These are phyloP conservation scores for Elongisporangium undulatum DNA, from an alignment of 352 stramenopile genomes.

Conservation along the genomic window DNA sequence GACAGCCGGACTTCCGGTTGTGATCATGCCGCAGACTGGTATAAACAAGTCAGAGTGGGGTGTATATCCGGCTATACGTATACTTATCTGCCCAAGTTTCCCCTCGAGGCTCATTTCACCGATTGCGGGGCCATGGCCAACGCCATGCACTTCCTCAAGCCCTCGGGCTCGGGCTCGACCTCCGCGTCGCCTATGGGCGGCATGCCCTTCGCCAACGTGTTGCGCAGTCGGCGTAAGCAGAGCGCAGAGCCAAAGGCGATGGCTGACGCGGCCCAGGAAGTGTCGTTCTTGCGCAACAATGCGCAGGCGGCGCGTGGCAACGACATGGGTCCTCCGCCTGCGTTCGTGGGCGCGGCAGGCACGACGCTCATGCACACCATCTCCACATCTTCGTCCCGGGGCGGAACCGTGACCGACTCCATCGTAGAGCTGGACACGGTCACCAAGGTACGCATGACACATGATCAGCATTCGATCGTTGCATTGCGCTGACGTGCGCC, in stretches of 20 bases:
- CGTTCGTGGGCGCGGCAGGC: neutral
- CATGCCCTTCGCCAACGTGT: neutral
- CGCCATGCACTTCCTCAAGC: neutral
- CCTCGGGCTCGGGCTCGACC: neutral
- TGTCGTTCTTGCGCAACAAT: neutral
- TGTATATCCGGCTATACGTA: neutral
- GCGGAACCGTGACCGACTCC: neutral
- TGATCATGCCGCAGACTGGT: neutral
- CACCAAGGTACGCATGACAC: slow-evolving; percentile 13
- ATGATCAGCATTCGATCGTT: neutral
- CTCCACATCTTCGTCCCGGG: neutral
- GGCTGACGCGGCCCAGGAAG: neutral
- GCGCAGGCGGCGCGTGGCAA: neutral
- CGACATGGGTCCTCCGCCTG: neutral
- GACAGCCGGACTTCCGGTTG: neutral
- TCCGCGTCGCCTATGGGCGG: neutral
- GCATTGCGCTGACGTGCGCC: neutral
- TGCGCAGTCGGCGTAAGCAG: neutral
- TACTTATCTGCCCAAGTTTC: neutral
- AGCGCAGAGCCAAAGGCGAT: neutral
- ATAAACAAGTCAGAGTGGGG: neutral
- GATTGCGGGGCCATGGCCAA: neutral
- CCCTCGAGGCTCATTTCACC: neutral
- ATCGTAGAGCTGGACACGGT: slow-evolving; percentile 18
- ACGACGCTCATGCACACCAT: neutral